Evolutionary conservation across 148 eudicot species (phyloP), one percentile per base, ranked within the genome.

Genomic region (Vaccinium corymbosum): DNA sequence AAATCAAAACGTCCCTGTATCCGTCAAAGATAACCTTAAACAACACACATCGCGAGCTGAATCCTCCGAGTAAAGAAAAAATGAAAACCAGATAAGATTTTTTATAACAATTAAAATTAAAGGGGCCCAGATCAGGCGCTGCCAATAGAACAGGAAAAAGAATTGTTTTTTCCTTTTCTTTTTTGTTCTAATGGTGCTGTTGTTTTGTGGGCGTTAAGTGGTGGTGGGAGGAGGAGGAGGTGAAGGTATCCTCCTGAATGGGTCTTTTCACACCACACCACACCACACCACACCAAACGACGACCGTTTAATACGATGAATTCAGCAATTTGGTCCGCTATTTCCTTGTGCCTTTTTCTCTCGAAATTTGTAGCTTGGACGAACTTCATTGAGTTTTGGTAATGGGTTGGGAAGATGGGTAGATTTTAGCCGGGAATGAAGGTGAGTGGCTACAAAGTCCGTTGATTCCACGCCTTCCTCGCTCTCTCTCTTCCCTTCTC

Each of bases 51-150:
- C 80, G 57, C 51, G 27, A 81, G 55, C 57, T 81, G 77, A 89
- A 84, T 78, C 89, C 83, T 82, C 56, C 48, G 25, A 78, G 48
- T 25, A 29, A 81, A 85, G 10, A 55, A 51, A 35, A 80, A 84
- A 86, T 11, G 5, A 29, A 57, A 85, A 25, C 42, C 82, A 81
- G 76, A 81, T 81, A 81, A 86, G 83, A 89, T 64, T 86, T 81
- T 83, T 80, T 17, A 75, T 6, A 12, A 42, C 2, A 62, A 62
- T 2, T 25, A 62, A 85, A 62, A 83, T 38, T 49, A 27, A 56
- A 81, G 84, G 82, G 83, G 68, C 86, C 87, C 90, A 86, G 85
- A 87, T 82, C 84, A 84, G 74, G 81, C 74, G 71, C 38, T 62
- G 27, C 25, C 35, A 29, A 83, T 52, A 85, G 81, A n/a, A 16